These are phyloP conservation scores for Hypoxylon rubiginosum DNA, from an alignment of 2,329 filamentous ascomycete genomes.

Conservation along the genomic window DNA sequence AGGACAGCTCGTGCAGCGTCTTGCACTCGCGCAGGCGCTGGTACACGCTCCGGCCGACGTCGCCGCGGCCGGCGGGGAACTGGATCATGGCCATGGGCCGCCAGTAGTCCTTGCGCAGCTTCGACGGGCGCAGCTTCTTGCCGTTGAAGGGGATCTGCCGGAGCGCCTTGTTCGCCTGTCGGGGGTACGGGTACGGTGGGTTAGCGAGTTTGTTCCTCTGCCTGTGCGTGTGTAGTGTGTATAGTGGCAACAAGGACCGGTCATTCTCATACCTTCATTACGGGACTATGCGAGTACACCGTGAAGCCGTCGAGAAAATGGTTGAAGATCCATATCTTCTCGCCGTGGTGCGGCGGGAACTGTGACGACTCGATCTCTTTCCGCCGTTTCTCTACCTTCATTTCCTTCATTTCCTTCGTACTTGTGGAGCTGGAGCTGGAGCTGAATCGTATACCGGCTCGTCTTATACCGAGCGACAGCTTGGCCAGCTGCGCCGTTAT, in stretches of 20 bases:
- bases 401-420: conserved; percentile 28
- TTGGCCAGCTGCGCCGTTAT: conserved; percentile 56
- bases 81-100: conserved; percentile 70
- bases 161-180: conserved; percentile 45
- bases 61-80: conserved; percentile 66
- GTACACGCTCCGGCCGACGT: conserved; percentile 70
- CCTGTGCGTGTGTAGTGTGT: not conserved
- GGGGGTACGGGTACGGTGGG: not conserved
- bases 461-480: conserved; percentile 58
- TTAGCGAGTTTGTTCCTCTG: no score
- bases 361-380: conserved; percentile 38
- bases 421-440: no score
- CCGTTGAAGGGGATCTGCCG: conserved; percentile 68
- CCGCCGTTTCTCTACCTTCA: conserved; percentile 16
- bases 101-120: conserved; percentile 78
- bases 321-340: conserved; percentile 69
- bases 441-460: conserved; percentile 59
- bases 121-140: conserved; percentile 74
- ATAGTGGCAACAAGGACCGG: no score
- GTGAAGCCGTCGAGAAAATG: conserved; percentile 65
- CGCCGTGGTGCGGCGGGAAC: conserved; percentile 61
- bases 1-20: conserved; percentile 72
- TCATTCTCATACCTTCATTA: conserved; percentile 63
- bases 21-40: conserved; percentile 76
- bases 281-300: conserved; percentile 64